phyloP scores from a whole-genome alignment of 2,329 filamentous ascomycete species.

The Fusarium tricinctum region DNA sequence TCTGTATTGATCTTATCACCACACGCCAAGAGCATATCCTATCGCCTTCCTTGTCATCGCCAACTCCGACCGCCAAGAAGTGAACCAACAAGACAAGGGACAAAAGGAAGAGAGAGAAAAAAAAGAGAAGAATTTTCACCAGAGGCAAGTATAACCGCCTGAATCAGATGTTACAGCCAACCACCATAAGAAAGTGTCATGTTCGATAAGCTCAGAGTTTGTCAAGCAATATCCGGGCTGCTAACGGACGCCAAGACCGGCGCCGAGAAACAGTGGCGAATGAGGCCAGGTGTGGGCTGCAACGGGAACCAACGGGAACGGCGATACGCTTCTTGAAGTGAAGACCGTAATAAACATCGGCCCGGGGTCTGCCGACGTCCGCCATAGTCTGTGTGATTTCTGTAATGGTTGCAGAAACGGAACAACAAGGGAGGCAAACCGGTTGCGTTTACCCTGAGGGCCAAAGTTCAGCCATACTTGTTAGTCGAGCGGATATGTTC shows the following conservation, averaged over 20 bases:
- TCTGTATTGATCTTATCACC: constrained; percentile 30
- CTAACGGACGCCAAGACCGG: constrained; percentile 30
- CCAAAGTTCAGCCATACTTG: background rate
- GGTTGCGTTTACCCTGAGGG: background rate
- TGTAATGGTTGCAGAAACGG: constrained; percentile 35
- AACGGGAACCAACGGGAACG: constrained; percentile 37
- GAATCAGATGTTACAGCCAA: constrained; percentile 18
- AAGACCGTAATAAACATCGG: constrained; percentile 21
- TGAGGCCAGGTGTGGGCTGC: constrained; percentile 13
- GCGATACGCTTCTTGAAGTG: constrained; percentile 14
- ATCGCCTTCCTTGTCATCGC: constrained; percentile 16
- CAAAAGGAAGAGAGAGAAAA: background rate
- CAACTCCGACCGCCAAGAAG: constrained; percentile 25
- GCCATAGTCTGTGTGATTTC: background rate
- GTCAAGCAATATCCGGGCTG: constrained; percentile 28
- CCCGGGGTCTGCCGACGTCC: constrained; percentile 33
- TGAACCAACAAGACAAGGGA: background rate
- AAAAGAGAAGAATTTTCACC: constrained; percentile 7
- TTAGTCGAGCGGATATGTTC: constrained; percentile 4
- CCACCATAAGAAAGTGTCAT: constrained; percentile 26
- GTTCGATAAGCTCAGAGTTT: constrained; percentile 23
- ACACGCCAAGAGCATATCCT: constrained; percentile 6
- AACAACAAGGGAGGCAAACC: constrained; percentile 6
- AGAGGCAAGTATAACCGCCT: constrained; percentile 20
- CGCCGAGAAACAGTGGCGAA: constrained; percentile 38